Conservation (phyloP, 768 basidiomycete species). For the Boletus sensibilis region DNA sequence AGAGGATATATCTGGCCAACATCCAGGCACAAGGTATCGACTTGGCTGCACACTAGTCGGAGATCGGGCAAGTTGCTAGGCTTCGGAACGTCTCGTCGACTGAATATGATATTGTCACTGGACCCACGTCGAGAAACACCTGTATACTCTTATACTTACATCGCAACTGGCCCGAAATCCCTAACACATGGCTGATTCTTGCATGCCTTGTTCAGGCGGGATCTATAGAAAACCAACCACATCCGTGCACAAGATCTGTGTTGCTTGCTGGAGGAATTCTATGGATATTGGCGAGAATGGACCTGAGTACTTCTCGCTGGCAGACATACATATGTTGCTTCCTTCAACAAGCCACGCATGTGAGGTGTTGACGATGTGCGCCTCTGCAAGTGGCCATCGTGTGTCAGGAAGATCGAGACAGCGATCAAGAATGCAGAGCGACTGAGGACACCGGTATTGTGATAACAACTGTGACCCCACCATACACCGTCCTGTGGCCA, state of each 20-base stretch:
- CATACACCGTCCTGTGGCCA: no score
- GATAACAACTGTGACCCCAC: no score
- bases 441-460: no score
- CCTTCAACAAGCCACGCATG: no score
- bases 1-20: constrained; percentile 38
- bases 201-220: background rate
- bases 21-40: constrained; percentile 34
- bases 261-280: background rate
- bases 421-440: no score
- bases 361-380: no score
- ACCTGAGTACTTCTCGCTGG: no score
- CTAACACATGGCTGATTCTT: background rate
- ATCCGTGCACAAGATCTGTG: constrained; percentile 5
- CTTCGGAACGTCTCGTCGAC: background rate
- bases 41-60: constrained; percentile 9
- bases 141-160: background rate
- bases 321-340: no score
- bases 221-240: background rate
- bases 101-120: background rate
- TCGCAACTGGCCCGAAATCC: background rate
- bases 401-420: no score
- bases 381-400: no score
- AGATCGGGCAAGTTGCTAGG: background rate
- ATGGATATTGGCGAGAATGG: no score
- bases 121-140: background rate